These are phyloP conservation scores for Dictyostelium brefeldianum DNA, from an alignment of 78 protist genomes.

Conservation along the genomic window DNA sequence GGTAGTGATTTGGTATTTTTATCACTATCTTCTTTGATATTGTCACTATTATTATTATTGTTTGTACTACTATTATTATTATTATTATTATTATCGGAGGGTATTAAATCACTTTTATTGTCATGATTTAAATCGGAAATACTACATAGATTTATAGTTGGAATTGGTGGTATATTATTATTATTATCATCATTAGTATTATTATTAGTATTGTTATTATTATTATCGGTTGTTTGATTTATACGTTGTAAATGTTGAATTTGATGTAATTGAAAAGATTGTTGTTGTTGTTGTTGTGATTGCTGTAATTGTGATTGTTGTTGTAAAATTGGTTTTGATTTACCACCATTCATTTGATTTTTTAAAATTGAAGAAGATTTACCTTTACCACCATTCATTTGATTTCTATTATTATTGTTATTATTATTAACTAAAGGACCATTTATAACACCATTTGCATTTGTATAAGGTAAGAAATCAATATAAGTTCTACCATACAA, in stretches of 20 bases:
- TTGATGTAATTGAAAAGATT: background rate
- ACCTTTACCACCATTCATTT: background rate
- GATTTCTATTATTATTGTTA: background rate
- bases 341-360: slow-evolving; percentile 1
- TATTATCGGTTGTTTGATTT: background rate
- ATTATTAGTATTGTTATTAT: slow-evolving; percentile 15
- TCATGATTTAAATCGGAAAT: background rate
- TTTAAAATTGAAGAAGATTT: background rate
- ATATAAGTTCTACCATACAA: slow-evolving; percentile 54
- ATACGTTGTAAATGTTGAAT: background rate
- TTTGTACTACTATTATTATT: background rate
- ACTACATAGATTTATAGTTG: background rate
- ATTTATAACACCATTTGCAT: background rate
- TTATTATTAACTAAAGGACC: background rate
- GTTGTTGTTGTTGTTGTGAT: background rate
- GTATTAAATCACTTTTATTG: background rate
- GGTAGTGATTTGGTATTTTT: too few relatives aligned
- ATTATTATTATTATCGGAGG: background rate
- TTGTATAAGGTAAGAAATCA: slow-evolving; percentile 49
- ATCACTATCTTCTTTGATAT: background rate
- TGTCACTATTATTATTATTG: background rate
- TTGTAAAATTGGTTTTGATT: background rate
- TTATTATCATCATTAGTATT: slow-evolving; percentile 1
- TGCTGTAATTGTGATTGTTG: background rate
- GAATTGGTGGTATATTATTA: background rate